phyloP scores from a whole-genome alignment of 495 filamentous ascomycete genomes.

The Penicillium silybi region DNA sequence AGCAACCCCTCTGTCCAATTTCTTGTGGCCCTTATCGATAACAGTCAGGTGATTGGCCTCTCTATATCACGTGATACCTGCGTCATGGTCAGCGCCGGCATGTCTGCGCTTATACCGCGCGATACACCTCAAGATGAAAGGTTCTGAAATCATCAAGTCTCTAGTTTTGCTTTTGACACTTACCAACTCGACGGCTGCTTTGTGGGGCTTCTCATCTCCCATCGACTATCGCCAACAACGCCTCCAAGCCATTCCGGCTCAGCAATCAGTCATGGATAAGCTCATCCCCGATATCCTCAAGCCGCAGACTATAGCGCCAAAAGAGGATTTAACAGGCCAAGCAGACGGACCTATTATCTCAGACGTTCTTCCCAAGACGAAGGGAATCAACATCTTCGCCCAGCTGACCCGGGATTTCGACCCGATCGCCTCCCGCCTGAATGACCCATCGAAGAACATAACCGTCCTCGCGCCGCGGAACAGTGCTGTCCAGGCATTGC shows the following conservation, averaged over 20 bases:
- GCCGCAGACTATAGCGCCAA: conserved; percentile 30
- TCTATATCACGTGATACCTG: conserved; percentile 24
- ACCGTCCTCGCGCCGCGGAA: conserved; percentile 91
- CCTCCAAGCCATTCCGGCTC: conserved; percentile 13
- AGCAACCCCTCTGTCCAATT: conserved; percentile 17
- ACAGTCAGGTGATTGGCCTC: conserved; percentile 18
- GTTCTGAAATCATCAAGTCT: conserved; percentile 6
- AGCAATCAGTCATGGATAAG: conserved; percentile 33
- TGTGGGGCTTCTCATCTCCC: conserved; percentile 11
- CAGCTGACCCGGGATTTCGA: conserved; percentile 80
- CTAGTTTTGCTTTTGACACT: conserved; percentile 12
- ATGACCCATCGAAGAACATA: conserved; percentile 65
- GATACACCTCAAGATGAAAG: conserved; percentile 17
- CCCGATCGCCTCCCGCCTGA: conserved; percentile 63
- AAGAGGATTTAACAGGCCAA: conserved; percentile 18
- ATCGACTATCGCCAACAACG: conserved; percentile 7
- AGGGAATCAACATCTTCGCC: conserved; percentile 83
- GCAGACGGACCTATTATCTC: conserved; percentile 57
- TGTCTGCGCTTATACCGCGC: conserved; percentile 5
- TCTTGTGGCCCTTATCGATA: conserved; percentile 27
- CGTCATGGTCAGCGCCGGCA: conserved; percentile 19
- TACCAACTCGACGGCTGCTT: conserved; percentile 8
- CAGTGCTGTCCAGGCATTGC: conserved; percentile 69
- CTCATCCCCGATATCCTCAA: conserved; percentile 30
- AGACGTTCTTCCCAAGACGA: conserved; percentile 80